These are phyloP conservation scores for Mycosphaerelloides madeirae DNA, from an alignment of 2,329 filamentous ascomycete genomes.

Conservation along the genomic window DNA sequence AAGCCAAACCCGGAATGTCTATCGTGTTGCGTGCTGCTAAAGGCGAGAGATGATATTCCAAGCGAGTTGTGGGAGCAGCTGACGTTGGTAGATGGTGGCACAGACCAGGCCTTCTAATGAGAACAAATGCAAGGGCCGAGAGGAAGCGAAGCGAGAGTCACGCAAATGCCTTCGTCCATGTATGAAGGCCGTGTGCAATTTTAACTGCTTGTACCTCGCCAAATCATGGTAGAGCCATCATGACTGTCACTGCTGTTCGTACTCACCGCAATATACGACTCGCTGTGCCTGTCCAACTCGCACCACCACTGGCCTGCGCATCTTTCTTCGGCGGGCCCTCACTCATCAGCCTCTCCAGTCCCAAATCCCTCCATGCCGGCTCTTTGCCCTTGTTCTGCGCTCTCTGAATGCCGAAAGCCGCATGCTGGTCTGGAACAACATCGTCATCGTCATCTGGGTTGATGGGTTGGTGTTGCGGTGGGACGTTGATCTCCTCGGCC, in stretches of 20 bases:
- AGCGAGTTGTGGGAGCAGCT: too few relatives aligned
- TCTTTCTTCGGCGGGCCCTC: constrained; percentile 48
- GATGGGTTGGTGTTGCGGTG: constrained; percentile 70
- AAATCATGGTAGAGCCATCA: too few relatives aligned
- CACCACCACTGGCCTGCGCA: constrained; percentile 14
- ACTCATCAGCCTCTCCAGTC: constrained; percentile 65
- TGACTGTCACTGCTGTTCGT: neutral
- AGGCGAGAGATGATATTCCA: too few relatives aligned
- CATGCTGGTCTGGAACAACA: constrained; percentile 81
- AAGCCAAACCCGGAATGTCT: too few relatives aligned
- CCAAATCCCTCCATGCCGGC: constrained; percentile 73
- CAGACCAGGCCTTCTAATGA: too few relatives aligned
- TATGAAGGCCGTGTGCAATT: too few relatives aligned
- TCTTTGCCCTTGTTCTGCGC: constrained; percentile 69
- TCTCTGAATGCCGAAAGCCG: constrained; percentile 78
- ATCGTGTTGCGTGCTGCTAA: too few relatives aligned
- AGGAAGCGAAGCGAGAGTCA: too few relatives aligned
- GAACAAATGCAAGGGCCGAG: too few relatives aligned
- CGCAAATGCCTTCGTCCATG: too few relatives aligned
- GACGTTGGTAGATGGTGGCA: too few relatives aligned
- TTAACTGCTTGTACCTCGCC: too few relatives aligned
- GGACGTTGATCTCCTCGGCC: constrained; percentile 74
- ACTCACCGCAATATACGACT: constrained; percentile 11
- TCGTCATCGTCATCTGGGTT: constrained; percentile 85
- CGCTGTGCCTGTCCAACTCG: constrained; percentile 2